Evolutionary conservation across 371 early-diverging fungal species (phyloP).

Genomic region (Rhizomucor pusillus): DNA sequence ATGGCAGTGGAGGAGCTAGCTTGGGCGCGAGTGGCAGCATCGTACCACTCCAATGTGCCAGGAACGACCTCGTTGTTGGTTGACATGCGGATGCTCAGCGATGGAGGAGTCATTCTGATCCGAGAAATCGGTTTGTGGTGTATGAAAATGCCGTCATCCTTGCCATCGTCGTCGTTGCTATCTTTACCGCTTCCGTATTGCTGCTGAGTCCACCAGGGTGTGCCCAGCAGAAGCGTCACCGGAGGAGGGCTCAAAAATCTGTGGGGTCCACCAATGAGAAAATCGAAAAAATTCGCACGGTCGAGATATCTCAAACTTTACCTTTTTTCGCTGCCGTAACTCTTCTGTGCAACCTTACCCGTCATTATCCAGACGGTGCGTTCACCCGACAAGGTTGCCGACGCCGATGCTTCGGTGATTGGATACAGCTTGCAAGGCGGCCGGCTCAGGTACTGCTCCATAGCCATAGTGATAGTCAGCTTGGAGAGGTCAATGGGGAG

Average conservation of each 20-base stretch:
- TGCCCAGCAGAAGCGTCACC: slow-evolving; percentile 63
- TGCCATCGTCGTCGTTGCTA: no score
- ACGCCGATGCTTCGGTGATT: slow-evolving; percentile 4
- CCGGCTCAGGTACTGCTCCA: slow-evolving; percentile 5
- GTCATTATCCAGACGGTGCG: slow-evolving; percentile 65
- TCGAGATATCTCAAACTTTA: slow-evolving; percentile 11
- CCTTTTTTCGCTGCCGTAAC: slow-evolving; percentile 76
- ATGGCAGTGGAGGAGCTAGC: slow-evolving; percentile 6
- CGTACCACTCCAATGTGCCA: slow-evolving; percentile 11
- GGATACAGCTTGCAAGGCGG: background rate
- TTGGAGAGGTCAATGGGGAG: no score
- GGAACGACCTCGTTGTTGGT: background rate
- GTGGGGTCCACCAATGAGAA: slow-evolving; percentile 7
- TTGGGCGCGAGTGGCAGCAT: slow-evolving; percentile 1
- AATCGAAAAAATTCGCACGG: slow-evolving; percentile 12
- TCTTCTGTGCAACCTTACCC: slow-evolving; percentile 75
- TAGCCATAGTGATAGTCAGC: no score
- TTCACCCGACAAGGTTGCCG: background rate
- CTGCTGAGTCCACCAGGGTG: slow-evolving; percentile 4
- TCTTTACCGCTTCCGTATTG: background rate
- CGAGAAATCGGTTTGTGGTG: no score
- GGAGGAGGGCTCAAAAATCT: slow-evolving; percentile 72
- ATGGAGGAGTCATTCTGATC: background rate
- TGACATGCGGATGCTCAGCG: background rate
- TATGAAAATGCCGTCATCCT: no score